Base-by-base conservation (phyloP, 2,329 filamentous ascomycete species). In the Akanthomyces muscarius region DNA sequence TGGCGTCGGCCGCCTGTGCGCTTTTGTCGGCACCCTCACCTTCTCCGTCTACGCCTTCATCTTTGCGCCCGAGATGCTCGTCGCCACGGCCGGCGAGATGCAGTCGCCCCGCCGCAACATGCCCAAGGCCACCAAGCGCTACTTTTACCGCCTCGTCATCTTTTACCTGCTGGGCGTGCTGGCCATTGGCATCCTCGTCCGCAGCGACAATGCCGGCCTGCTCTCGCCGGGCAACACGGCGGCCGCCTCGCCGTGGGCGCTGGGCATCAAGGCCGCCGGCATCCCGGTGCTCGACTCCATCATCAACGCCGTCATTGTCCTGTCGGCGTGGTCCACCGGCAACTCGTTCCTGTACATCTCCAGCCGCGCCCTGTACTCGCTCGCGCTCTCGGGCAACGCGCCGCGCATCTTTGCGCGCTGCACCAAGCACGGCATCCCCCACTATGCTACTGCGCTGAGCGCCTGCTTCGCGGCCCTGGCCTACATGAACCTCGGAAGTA, bases 401-500 rank as follows among this genome's bases (percentile, higher is more conserved):
- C 30, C 79, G 73, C 41, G 78, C 77, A 61, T 81, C 41, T 70
- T 71, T 60, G 64, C 65, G 8, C 63, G 66, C 11, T 69, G 67
- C 63, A 72, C 66, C 23, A 61, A 63, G 25, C 65, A 63, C 1
- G 70, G 70, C 42, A 62, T 70, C 10, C 70, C 70, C 1, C 68
- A 66, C 41, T 66, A 66, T n/a, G 68, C 69, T 21, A 67, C 68
- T 3, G 65, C 62, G 1, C 63, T 62, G 4, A 66, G 55, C 23
- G 50, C 62, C 14, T 45, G 50, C 21, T 52, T 90, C 66, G 80
- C 83, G 1, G 77, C 88, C 10, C 75, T 90, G n/a, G 81, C 82
- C 7, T 90, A 89, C 71, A 63, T 71, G 55, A 85, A 87, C 68
- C 78, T 89, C 44, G 84, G 80, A 14, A 81, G 81, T 66, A 73